Evolutionary conservation across 1,139 yeast species (phyloP), one percentile per base, ranked within the genome.

Genomic region (Saccharomyces pastorianus): DNA sequence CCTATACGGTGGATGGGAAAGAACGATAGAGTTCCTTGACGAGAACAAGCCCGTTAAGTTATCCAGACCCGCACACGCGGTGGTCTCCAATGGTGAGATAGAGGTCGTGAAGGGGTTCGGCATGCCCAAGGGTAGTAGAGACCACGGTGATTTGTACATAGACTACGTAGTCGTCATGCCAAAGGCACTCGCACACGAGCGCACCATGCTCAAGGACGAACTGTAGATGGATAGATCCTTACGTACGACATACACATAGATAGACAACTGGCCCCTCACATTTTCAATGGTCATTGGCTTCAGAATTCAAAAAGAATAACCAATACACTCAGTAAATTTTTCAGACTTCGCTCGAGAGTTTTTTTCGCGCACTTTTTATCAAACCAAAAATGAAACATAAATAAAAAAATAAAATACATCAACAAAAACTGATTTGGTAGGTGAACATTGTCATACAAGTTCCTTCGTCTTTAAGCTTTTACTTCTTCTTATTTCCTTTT

Each of bases 41-140:
- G 73, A 73, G 14, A 78, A 77, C 42, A 81, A 80, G 55, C 72
- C 75, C 29, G 73, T 89, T 20, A 71, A 65, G 0, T 55, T 91
- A 25, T 58, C 72, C 32, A 77, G 96, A 58, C 65, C 64, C 0
- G 58, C 64, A 3, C 90, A 91, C 20, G 71, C 71, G 48, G 65
- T 76, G 13, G 82, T 87, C 1, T 60, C 73, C 49, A 75, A 83
- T 64, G 95, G 95, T 2, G 87, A 88, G 61, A 74, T 87, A 9
- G 96, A 93, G 67, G 69, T 76, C 4, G 60, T 91, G 34, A 72
- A 75, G 58, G 90, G 87, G 13, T 84, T 80, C 64, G 99, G 99
- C 34, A 89, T 93, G 97, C 98, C 98, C 1, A 59, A 64, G 13
- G 77, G 76, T 47, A 73, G 74, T 17, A 83, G 80, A 56, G 53